Evolutionary conservation across 1,284 basidiomycete genomes (phyloP).

Genomic region (Spongispora temasekensis): DNA sequence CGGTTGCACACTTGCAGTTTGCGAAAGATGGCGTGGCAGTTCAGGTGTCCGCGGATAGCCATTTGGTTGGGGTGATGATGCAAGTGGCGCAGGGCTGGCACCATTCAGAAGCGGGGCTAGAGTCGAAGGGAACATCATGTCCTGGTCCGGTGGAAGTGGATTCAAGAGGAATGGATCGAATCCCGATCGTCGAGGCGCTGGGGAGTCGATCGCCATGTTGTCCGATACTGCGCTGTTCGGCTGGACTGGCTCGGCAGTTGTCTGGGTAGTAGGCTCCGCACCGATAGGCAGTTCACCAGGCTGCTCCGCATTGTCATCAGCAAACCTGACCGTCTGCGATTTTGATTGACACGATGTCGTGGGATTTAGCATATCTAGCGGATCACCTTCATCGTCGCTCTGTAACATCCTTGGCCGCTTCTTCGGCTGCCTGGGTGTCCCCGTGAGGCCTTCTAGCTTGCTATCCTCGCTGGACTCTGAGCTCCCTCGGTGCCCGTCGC

Average conservation of each 20-base stretch:
- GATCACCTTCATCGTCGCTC: conserved; percentile 51
- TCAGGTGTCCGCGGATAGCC: conserved; percentile 18
- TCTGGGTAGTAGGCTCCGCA: conserved; percentile 1
- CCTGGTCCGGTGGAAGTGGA: conserved; percentile 44
- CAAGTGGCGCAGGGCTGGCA: background rate
- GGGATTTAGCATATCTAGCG: conserved; percentile 44
- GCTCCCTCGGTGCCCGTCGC: conserved; percentile 56
- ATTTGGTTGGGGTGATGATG: conserved; percentile 14
- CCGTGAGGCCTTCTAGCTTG: conserved; percentile 25
- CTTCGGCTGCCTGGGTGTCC: conserved; percentile 47
- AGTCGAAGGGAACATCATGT: conserved; percentile 22
- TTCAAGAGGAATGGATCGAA: conserved; percentile 62
- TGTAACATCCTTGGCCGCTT: conserved; percentile 50
- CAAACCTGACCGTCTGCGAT: conserved; percentile 47
- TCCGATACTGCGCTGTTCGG: conserved; percentile 10
- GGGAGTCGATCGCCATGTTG: conserved; percentile 38
- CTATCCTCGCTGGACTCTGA: conserved; percentile 56
- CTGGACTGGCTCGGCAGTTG: background rate
- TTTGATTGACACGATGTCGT: conserved; percentile 33
- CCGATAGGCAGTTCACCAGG: conserved; percentile 22
- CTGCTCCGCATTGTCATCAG: conserved; percentile 24
- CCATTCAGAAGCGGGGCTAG: conserved; percentile 33
- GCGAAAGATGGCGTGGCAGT: conserved; percentile 1
- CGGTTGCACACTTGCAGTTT: conserved; percentile 11
- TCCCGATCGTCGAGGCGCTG: conserved; percentile 39